These are phyloP conservation scores for Phytophthora melonis DNA, from an alignment of 352 stramenopile genomes.

Conservation along the genomic window DNA sequence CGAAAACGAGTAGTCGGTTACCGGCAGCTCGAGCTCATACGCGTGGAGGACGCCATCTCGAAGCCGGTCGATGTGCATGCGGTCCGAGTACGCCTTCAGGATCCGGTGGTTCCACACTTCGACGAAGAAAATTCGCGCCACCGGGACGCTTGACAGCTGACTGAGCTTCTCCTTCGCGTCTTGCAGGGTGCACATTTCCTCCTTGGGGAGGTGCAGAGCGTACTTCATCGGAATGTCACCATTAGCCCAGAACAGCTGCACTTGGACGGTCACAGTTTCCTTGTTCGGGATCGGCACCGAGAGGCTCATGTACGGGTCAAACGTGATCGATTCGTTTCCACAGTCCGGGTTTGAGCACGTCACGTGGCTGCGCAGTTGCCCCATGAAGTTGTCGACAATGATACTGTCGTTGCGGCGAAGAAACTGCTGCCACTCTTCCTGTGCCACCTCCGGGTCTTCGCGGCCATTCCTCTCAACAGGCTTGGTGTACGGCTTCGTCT, in stretches of 20 bases:
- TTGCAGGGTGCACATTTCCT: slow-evolving; percentile 46
- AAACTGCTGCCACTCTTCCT: slow-evolving; percentile 88
- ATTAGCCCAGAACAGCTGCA: slow-evolving; percentile 81
- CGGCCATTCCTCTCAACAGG: slow-evolving; percentile 79
- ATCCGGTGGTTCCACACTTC: slow-evolving; percentile 81
- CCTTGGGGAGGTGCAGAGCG: slow-evolving; percentile 63
- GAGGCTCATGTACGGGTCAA: slow-evolving; percentile 92
- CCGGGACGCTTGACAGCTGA: slow-evolving; percentile 51
- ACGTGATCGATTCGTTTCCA: slow-evolving; percentile 83
- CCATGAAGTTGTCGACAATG: slow-evolving; percentile 93
- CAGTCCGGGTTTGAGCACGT: slow-evolving; percentile 85
- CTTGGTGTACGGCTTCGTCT: slow-evolving; percentile 81
- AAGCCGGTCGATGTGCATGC: slow-evolving; percentile 55
- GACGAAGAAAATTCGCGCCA: slow-evolving; percentile 70
- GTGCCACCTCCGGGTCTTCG: slow-evolving; percentile 68
- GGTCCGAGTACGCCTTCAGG: slow-evolving; percentile 58
- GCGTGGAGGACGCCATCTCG: slow-evolving; percentile 73
- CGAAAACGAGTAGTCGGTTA: slow-evolving; percentile 74
- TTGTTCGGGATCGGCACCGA: slow-evolving; percentile 89
- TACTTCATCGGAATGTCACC: slow-evolving; percentile 83
- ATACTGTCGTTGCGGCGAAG: slow-evolving; percentile 92
- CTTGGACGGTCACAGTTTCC: slow-evolving; percentile 59
- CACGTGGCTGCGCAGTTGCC: slow-evolving; percentile 88
- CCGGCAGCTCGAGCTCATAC: slow-evolving; percentile 88
- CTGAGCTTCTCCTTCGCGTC: slow-evolving; percentile 76